Evolutionary conservation across 179 eudicot species (phyloP), one percentile per base, ranked within the genome.

Genomic region (Heliamphora pulchella): DNA sequence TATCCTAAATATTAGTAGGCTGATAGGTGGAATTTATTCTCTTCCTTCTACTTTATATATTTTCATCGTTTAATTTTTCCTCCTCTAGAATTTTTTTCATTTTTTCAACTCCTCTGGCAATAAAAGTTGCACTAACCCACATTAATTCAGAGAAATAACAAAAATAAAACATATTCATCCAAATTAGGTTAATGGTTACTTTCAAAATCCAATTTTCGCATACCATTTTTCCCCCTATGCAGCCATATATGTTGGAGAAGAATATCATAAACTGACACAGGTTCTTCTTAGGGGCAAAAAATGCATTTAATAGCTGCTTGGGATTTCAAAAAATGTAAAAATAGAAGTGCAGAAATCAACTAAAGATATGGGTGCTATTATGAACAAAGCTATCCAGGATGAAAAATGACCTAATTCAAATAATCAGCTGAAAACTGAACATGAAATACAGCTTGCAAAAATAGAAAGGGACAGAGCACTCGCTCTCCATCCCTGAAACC

Each of bases 401-500:
- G 74, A 46, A 69, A 46, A 70, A 11, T 67, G 50, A 46, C 54
- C 74, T 46, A 70, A 70, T 46, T 70, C 74, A 17, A 70, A 17
- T 46, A 70, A 70, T 54, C 54, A 46, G 31, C 54, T 51, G 55
- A 65, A 65, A 69, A 69, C 70, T 59, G 48, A 8, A 59, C 5
- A 46, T 44, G 10, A 61, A 77, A 70, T 7, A 71, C 62, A 61
- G 68, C 22, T 68, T 47, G 41, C 70, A 61, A 4, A 44, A 48
- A 58, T 15, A 8, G 43, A 43, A 59, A 74, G n/a, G 31, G 62
- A 59, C 5, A 31, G 54, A 68, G 57, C 61, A 55, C 62, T 76
- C 31, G 20, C 39, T 47, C 14, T 61, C 46, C 71, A 50, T 82
- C 69, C 64, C 73, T 68, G 76, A 75, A 79, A 75, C 72, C 72